phyloP scores from a whole-genome alignment of 495 filamentous ascomycete genomes.

The Pseudoneurospora amorphoporcata region DNA sequence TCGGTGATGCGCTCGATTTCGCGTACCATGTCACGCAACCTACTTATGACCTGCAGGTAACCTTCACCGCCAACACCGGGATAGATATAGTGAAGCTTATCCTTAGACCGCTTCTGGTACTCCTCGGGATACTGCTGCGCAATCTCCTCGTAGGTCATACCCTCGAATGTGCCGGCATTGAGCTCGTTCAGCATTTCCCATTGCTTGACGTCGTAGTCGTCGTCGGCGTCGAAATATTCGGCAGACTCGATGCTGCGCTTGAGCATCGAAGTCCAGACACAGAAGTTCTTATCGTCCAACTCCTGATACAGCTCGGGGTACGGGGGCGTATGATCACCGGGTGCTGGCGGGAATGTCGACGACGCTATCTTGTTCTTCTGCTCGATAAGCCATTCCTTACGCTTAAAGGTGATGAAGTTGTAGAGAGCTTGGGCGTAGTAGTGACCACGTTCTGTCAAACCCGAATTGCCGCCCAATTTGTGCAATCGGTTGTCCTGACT shows the following conservation, averaged over 20 bases:
- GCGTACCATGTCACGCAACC: constrained; percentile 87
- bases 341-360: constrained; percentile 67
- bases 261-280: constrained; percentile 97
- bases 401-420: constrained; percentile 65
- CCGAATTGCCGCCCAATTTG: constrained; percentile 77
- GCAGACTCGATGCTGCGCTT: constrained; percentile 76
- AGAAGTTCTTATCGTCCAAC: constrained; percentile 75
- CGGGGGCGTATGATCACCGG: constrained; percentile 86
- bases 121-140: constrained; percentile 62
- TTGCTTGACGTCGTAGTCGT: constrained; percentile 95
- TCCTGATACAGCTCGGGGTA: constrained; percentile 70
- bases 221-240: constrained; percentile 76
- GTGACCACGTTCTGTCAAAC: constrained; percentile 64
- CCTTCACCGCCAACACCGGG: constrained; percentile 92
- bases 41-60: constrained; percentile 93
- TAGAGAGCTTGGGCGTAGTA: constrained; percentile 63
- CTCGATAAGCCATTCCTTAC: constrained; percentile 63
- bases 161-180: constrained; percentile 84
- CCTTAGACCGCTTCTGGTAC: constrained; percentile 57
- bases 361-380: constrained; percentile 62
- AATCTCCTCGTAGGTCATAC: constrained; percentile 89
- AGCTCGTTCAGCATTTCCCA: constrained; percentile 98
- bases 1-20: constrained; percentile 96
- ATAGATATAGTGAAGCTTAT: constrained; percentile 91
- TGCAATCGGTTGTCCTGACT: constrained; percentile 68